These are phyloP conservation scores for Skeletonema tropicum DNA, from an alignment of 108 stramenopile genomes.

Conservation along the genomic window DNA sequence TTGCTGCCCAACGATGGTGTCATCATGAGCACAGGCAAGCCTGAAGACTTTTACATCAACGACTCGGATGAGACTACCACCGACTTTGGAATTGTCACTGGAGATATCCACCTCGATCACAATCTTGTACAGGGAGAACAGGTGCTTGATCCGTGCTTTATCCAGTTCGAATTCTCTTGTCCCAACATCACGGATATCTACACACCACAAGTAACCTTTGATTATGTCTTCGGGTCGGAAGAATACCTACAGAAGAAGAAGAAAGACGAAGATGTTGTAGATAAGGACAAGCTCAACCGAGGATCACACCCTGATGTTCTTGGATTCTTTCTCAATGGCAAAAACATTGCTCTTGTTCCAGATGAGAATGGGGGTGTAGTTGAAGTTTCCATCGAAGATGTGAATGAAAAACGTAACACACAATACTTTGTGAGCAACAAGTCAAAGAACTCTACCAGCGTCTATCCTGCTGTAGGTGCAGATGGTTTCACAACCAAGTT, in stretches of 20 bases:
- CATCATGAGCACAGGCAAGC: conserved; percentile 29
- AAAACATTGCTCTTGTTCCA: conserved; percentile 11
- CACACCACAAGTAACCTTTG: conserved; percentile 35
- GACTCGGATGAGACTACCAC: conserved; percentile 26
- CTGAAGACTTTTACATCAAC: conserved; percentile 28
- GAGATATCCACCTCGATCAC: conserved; percentile 25
- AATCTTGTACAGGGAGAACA: not conserved
- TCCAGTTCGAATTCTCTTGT: conserved; percentile 35
- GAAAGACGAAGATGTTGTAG: not conserved
- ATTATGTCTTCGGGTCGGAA: conserved; percentile 50
- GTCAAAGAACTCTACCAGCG: not conserved
- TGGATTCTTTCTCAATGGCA: conserved; percentile 7
- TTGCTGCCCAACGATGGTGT: conserved; percentile 27
- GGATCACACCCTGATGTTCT: not conserved
- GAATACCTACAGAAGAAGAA: conserved; percentile 22
- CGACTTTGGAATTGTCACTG: conserved; percentile 15
- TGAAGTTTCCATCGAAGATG: not conserved
- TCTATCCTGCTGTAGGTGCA: not conserved
- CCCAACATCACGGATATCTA: conserved; percentile 18
- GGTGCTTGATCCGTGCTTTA: conserved; percentile 22
- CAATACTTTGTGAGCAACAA: not conserved
- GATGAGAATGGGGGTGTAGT: not conserved
- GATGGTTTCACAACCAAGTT: conserved; percentile 10
- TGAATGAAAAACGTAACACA: not conserved
- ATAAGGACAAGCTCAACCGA: not conserved